phyloP scores from a whole-genome alignment of 345 rosid genomes.

The Eucalyptus albens region DNA sequence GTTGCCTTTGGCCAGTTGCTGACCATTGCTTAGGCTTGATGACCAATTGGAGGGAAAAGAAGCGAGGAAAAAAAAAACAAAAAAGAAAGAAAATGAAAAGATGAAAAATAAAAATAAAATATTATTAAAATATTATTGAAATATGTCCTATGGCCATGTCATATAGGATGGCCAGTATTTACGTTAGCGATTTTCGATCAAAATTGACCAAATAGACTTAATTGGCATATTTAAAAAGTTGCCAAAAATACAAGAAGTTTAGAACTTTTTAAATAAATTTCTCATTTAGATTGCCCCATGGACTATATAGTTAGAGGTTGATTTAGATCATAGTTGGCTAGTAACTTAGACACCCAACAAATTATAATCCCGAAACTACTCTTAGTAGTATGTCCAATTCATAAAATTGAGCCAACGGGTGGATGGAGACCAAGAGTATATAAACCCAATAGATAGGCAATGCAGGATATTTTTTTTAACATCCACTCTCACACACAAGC shows the following conservation, averaged over 20 bases:
- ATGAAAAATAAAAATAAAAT: too few relatives aligned
- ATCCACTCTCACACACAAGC: neutral
- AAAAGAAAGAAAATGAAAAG: too few relatives aligned
- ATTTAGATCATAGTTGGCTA: neutral
- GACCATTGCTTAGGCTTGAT: neutral
- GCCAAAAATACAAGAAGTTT: too few relatives aligned
- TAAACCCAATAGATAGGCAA: neutral
- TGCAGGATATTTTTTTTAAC: too few relatives aligned
- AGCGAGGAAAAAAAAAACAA: neutral
- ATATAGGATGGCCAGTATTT: rapidly evolving
- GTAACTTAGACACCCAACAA: neutral
- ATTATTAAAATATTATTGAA: too few relatives aligned
- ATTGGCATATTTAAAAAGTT: too few relatives aligned
- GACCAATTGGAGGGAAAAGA: neutral
- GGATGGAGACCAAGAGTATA: neutral
- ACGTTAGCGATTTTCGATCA: rapidly evolving
- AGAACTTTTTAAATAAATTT: too few relatives aligned
- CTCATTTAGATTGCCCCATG: neutral
- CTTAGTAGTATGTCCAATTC: neutral
- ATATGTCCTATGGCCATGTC: neutral
- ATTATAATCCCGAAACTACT: neutral
- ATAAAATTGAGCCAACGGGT: neutral
- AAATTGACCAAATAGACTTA: too few relatives aligned
- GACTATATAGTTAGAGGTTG: neutral
- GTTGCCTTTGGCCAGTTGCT: neutral